A percentile compares a stretch with the other conserved stretches of the same genome.
Evolutionary conservation across 2,329 filamentous ascomycete genomes (phyloP).

Genomic region (Cladophialophora exuberans): DNA sequence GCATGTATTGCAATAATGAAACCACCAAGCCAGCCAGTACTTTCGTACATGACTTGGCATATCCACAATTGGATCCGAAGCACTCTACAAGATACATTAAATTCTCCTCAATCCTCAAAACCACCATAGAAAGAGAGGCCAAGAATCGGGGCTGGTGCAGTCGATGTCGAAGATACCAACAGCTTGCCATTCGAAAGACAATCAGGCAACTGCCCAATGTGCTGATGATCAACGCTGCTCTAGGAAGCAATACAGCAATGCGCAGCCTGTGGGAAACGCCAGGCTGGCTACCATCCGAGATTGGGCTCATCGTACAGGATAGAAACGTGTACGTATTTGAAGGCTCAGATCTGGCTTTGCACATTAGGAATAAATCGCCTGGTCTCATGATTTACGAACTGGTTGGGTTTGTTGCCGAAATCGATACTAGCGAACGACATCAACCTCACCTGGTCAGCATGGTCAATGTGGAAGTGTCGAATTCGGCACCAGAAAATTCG

Average conservation of each 20-base stretch:
- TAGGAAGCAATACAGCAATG: slow-evolving; percentile 73
- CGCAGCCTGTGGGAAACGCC: slow-evolving; percentile 80
- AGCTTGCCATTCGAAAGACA: slow-evolving; percentile 80
- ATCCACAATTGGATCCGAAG: slow-evolving; percentile 60
- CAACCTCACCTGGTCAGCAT: slow-evolving; percentile 90
- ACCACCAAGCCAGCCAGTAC: slow-evolving; percentile 77
- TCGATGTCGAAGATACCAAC: slow-evolving; percentile 87
- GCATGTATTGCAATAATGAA: slow-evolving; percentile 85
- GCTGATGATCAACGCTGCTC: slow-evolving; percentile 82
- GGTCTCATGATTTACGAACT: slow-evolving; percentile 88
- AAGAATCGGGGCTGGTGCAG: slow-evolving; percentile 92
- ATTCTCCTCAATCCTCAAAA: slow-evolving; percentile 91
- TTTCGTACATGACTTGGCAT: slow-evolving; percentile 83
- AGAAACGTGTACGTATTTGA: slow-evolving; percentile 96
- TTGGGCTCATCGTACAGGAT: slow-evolving; percentile 86
- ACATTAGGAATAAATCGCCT: slow-evolving; percentile 76
- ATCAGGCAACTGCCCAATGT: slow-evolving; percentile 81
- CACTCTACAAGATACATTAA: slow-evolving; percentile 51
- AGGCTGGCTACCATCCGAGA: slow-evolving; percentile 90
- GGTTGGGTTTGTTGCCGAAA: slow-evolving; percentile 85
- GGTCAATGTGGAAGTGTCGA: slow-evolving; percentile 70
- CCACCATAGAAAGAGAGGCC: slow-evolving; percentile 85
- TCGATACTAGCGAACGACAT: slow-evolving; percentile 81
- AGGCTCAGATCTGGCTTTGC: slow-evolving; percentile 81
- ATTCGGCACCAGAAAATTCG: slow-evolving; percentile 63